A percentile compares a stretch with the other conserved stretches of the same genome.
Conservation (phyloP, 306 rosid genomes). For the Acacia acuminata region DNA sequence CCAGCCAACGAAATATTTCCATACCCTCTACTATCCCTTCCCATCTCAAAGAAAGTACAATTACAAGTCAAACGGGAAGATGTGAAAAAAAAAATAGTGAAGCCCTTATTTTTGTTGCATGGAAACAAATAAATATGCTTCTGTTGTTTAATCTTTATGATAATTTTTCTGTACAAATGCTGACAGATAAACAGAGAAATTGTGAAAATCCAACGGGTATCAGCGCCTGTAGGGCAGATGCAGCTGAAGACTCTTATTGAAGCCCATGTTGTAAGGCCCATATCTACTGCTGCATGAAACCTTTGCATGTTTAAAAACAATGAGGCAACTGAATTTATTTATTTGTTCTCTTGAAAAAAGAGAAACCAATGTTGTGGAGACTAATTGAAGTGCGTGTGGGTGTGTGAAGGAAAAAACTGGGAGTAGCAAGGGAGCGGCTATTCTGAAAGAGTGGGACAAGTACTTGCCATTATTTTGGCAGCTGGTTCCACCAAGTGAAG, state of each 20-base stretch:
- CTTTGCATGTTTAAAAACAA: conserved; percentile 15
- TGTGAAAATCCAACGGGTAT: conserved; percentile 87
- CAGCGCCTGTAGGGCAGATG: conserved; percentile 91
- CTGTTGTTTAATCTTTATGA: not conserved
- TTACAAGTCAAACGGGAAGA: not conserved
- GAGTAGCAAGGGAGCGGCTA: conserved; percentile 69
- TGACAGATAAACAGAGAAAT: conserved; percentile 90
- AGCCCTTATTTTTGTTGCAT: conserved; percentile 1
- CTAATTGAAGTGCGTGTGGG: not conserved
- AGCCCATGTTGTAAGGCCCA: conserved; percentile 91
- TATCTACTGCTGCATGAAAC: conserved; percentile 21
- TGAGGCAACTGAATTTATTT: not conserved
- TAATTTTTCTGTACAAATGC: conserved; percentile 24
- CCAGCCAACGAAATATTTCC: too few relatives aligned
- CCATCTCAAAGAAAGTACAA: not conserved
- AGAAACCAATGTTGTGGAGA: not conserved
- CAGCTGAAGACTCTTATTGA: conserved; percentile 91
- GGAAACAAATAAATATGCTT: conserved; percentile 1
- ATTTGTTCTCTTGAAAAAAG: not conserved
- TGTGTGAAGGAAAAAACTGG: conserved; percentile 89
- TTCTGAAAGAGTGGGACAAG: conserved; percentile 84
- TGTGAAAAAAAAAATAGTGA: not conserved
- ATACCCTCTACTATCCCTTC: not conserved
- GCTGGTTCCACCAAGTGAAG: conserved; percentile 98
- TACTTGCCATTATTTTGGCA: conserved; percentile 92